Base-by-base conservation (phyloP, 257 asterid genomes). In the Przewalskia tangutica region DNA sequence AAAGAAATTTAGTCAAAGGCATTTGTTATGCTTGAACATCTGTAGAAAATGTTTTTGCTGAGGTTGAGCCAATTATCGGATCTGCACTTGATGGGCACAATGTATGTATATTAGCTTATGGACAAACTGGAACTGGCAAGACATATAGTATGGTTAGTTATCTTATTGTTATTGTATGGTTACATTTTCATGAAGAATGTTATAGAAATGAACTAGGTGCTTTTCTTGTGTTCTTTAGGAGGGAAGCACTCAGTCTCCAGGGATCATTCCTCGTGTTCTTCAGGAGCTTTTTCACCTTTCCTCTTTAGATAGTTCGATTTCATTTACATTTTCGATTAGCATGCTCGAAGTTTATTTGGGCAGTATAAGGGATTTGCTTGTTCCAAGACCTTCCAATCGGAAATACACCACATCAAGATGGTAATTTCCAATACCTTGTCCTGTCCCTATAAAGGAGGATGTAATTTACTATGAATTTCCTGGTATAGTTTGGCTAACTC, bases 81-180 rank as follows among this genome's bases (percentile, higher is more conserved):
- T 88, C 89, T 84, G 90, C 90, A 63, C 79, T 88, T 20, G 90
- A 88, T 84, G 89, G 90, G 23, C 85, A 86, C 78, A 88, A 88
- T 86, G 88, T 81, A 38, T 88, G 90, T 53, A 71, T 88, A 71
- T 79, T 88, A 70, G 86, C 90, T 77, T 88, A 86, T 83, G 90
- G 90, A 77, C 90, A 88, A 79, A 88, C 90, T 3, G 90, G 90
- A 59, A 88, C 90, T 17, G 90, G 90, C 60, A 86, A 88, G 86
- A 88, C 90, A 8, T 84, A 80, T 77, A 84, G 89, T 53, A 88
- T 88, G 90, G 90, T 88, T 17, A 76, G 89, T 77, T 51, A 80
- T 71, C 65, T 40, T 54, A 13, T n/a, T 82, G 82, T 89, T 88
- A 64, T 32, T 17, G 70, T 36, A 11, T 40, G 7, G 17, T 60